Percentiles rank a stretch among this genome's conserved stretches.
These are phyloP conservation scores for Kodamaea nitidulidarum DNA, from an alignment of 805 yeast genomes.

Conservation along the genomic window DNA sequence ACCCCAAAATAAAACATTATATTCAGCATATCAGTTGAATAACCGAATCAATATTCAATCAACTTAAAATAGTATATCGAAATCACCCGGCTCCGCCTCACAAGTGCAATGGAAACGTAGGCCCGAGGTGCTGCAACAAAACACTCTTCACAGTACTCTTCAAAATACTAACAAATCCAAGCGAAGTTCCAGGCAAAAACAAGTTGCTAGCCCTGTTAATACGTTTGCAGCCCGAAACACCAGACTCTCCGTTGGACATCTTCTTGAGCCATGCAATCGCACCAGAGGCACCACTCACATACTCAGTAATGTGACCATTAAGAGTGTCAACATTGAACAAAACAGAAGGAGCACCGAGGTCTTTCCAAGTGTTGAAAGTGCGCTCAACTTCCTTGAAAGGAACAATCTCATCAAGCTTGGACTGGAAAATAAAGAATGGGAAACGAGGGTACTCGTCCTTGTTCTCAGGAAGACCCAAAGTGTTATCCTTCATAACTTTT, in stretches of 20 bases:
- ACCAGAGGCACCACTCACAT: conserved; percentile 13
- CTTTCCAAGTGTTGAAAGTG: conserved; percentile 26
- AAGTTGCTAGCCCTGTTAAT: conserved; percentile 45
- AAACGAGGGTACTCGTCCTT: conserved; percentile 3
- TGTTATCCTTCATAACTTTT: conserved; percentile 2
- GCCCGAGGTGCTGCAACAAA: background rate
- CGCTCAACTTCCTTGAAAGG: conserved; percentile 10
- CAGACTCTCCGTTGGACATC: conserved; percentile 13
- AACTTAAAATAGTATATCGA: no score
- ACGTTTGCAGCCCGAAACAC: conserved; percentile 18
- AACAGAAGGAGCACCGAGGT: conserved; percentile 10
- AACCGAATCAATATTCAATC: no score
- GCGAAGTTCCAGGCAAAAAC: conserved; percentile 37
- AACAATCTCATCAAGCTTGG: conserved; percentile 11
- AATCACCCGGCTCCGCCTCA: no score
- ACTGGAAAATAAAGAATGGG: conserved; percentile 13
- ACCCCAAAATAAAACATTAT: no score
- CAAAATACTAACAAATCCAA: background rate
- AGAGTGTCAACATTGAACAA: conserved; percentile 24
- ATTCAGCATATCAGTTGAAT: no score
- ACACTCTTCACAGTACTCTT: background rate
- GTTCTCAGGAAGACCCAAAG: conserved; percentile 5
- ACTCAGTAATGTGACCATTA: conserved; percentile 23
- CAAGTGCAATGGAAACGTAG: background rate
- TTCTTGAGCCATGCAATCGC: conserved; percentile 19